Evolutionary conservation across 176 grass and related monocot genomes (phyloP).

Genomic region (Thalia dealbata): DNA sequence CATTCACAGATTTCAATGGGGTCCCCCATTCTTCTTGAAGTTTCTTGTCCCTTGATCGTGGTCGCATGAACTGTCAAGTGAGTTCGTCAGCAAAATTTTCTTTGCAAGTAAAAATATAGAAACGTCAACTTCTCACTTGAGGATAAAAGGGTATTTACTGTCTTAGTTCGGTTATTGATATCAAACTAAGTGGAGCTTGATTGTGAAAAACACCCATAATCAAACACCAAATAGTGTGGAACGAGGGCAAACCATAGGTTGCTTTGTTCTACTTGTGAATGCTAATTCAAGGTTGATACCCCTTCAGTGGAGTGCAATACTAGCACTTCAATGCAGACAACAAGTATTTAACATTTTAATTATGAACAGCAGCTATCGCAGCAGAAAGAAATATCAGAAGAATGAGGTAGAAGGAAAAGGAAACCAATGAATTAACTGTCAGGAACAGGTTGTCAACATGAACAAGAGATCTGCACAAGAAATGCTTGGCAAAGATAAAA

Average conservation of each 20-base stretch:
- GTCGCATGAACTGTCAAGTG: conserved; percentile 57
- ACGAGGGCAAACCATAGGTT: background rate
- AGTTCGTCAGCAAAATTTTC: background rate
- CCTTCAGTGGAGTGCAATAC: background rate
- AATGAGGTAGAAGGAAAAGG: background rate
- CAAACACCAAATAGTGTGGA: background rate
- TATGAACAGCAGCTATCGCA: background rate
- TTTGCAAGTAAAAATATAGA: background rate
- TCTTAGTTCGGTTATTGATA: background rate
- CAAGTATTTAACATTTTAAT: background rate
- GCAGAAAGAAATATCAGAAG: background rate
- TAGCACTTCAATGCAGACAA: background rate
- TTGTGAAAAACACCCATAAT: background rate
- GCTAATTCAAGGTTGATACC: background rate
- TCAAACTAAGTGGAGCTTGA: background rate
- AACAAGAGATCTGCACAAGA: background rate
- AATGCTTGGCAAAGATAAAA: background rate
- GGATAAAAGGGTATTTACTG: background rate
- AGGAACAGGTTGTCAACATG: background rate
- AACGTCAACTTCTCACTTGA: background rate
- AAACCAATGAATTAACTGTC: background rate
- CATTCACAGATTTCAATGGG: conserved; percentile 61
- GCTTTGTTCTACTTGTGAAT: background rate
- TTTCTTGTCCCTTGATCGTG: conserved; percentile 50
- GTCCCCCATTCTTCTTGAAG: conserved; percentile 83